Percentiles rank a stretch among this genome's conserved stretches.
Evolutionary conservation across 1,284 basidiomycete species (phyloP).

Genomic region (Takashimella tepidaria): DNA sequence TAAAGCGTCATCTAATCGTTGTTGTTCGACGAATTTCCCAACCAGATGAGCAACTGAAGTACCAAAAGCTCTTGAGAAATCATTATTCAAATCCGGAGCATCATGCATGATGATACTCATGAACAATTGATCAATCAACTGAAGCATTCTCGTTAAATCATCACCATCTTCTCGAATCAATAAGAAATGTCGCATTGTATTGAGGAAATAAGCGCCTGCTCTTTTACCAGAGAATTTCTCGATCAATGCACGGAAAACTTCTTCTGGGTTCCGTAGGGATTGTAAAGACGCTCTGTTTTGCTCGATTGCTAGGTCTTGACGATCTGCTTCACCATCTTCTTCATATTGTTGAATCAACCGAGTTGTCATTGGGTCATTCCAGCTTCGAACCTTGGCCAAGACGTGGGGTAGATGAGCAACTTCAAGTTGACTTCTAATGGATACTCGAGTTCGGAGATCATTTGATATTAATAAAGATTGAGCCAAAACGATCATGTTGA

Average conservation of each 20-base stretch:
- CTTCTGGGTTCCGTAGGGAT: constrained; percentile 73
- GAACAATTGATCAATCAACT: constrained; percentile 88
- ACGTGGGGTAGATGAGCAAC: constrained; percentile 73
- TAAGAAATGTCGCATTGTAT: constrained; percentile 86
- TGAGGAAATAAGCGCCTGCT: constrained; percentile 81
- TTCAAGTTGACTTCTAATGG: constrained; percentile 68
- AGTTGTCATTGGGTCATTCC: constrained; percentile 61
- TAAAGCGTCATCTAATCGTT: constrained; percentile 72
- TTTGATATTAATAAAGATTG: constrained; percentile 24
- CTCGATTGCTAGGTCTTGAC: constrained; percentile 67
- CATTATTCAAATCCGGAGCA: constrained; percentile 62
- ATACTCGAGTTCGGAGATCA: constrained; percentile 40
- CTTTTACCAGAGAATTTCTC: constrained; percentile 68
- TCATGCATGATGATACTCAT: constrained; percentile 86
- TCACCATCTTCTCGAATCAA: constrained; percentile 85
- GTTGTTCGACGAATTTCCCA: constrained; percentile 85
- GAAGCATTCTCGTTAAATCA: constrained; percentile 78
- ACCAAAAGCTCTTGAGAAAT: constrained; percentile 79
- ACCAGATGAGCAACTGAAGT: constrained; percentile 85
- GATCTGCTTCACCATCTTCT: constrained; percentile 68
- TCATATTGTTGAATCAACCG: constrained; percentile 66
- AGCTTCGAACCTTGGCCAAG: constrained; percentile 61
- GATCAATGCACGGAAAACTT: constrained; percentile 79
- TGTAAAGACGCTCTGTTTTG: constrained; percentile 71
- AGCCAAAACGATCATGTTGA: constrained; percentile 30